A percentile compares a stretch with the other conserved stretches of the same genome.
Conservation (phyloP, 2,329 filamentous ascomycete species). For the Penicillium sp. region DNA sequence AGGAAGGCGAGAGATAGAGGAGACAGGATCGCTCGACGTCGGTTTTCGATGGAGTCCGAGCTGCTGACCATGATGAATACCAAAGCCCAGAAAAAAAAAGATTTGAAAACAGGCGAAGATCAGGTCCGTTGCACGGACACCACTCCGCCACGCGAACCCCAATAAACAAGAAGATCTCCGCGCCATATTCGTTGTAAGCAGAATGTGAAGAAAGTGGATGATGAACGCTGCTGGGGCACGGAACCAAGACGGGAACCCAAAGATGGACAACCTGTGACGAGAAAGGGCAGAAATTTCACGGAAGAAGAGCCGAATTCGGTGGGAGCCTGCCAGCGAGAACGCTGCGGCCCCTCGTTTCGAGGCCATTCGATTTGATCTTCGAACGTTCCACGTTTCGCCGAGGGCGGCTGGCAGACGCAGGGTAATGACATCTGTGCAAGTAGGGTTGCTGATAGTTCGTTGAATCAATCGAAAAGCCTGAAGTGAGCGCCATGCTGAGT, state of each 20-base stretch:
- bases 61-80: constrained; percentile 26
- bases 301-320: too few species aligned
- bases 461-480: neutral
- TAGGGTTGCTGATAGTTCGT: neutral
- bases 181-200: too few species aligned
- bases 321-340: too few species aligned
- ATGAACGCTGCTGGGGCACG: too few species aligned
- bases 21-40: constrained; percentile 22
- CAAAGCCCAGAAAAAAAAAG: constrained; percentile 10
- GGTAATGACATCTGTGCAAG: neutral
- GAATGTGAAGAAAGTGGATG: too few species aligned
- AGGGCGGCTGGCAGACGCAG: neutral
- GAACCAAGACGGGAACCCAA: too few species aligned
- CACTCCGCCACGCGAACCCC: neutral
- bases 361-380: too few species aligned
- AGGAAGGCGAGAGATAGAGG: constrained; percentile 15
- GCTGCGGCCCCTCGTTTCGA: too few species aligned
- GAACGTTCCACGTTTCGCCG: too few species aligned
- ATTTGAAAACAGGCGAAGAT: constrained; percentile 3
- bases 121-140: neutral
- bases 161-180: too few species aligned
- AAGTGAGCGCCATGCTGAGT: constrained; percentile 12
- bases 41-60: constrained; percentile 22
- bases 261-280: too few species aligned
- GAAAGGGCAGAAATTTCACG: too few species aligned